Percentiles rank a stretch among this genome's conserved stretches.
Conservation (phyloP, 2,329 filamentous ascomycete genomes). For the Ophidiomyces ophidiicola region DNA sequence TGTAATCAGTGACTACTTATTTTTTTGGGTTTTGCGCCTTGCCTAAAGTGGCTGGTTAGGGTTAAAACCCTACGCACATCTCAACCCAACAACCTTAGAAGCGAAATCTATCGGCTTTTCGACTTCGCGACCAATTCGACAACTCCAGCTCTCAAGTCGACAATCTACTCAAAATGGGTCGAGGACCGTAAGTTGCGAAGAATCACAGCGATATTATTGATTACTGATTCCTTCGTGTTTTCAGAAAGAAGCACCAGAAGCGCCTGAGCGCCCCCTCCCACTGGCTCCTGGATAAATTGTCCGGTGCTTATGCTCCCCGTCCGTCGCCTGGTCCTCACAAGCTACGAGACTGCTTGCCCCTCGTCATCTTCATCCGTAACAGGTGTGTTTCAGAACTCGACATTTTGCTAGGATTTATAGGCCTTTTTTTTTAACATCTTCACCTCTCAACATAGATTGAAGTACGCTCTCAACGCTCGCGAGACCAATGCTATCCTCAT, state of each 20-base stretch:
- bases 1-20: too few species aligned
- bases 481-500: slow-evolving; percentile 97
- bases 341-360: slow-evolving; percentile 94
- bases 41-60: not conserved
- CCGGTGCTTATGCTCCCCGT: slow-evolving; percentile 66
- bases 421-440: slow-evolving; percentile 2
- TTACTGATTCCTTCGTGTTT: slow-evolving; percentile 2
- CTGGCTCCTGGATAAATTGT: slow-evolving; percentile 99
- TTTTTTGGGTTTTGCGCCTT: too few species aligned
- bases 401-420: too few species aligned
- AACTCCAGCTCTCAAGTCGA: slow-evolving; percentile 14
- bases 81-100: slow-evolving; percentile 7
- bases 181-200: slow-evolving; percentile 44
- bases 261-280: slow-evolving; percentile 96
- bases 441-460: slow-evolving; percentile 57
- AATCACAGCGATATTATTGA: not conserved
- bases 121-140: slow-evolving; percentile 14
- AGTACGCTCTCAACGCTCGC: slow-evolving; percentile 98
- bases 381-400: slow-evolving; percentile 32
- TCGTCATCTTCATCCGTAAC: slow-evolving; percentile 94
- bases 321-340: slow-evolving; percentile 88
- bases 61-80: slow-evolving; percentile 11
- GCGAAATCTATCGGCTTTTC: slow-evolving; percentile 6
- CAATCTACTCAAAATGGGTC: slow-evolving; percentile 40
- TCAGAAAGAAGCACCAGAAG: slow-evolving; percentile 99